Evolutionary conservation across 2,329 filamentous ascomycete species (phyloP), one percentile per base, ranked within the genome.

Genomic region (Bipolaris cookei): DNA sequence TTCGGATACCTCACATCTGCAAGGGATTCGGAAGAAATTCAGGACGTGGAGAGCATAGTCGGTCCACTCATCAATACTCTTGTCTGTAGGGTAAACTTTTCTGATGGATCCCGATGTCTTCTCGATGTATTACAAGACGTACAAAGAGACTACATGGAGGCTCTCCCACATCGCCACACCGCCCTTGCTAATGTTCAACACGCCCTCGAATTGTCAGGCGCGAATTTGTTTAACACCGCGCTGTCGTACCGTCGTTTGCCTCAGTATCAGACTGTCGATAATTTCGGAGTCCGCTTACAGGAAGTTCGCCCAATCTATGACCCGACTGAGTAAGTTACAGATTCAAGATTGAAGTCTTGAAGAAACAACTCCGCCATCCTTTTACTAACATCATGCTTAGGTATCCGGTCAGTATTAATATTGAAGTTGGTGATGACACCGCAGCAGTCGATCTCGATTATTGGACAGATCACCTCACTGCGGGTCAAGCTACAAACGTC

Each of bases 41-140:
- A 74, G 30, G 71, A 72, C 0, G 69, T 79, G 1, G 72, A 79
- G n/a, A 73, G 76, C 5, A 74, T 80, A 11, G 72, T 82, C n/a
- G 80, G 80, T 0, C 80, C 80, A 0, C 69, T 81, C 5, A 81
- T 82, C 49, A 82, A 81, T 42, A 77, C 80, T 4, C 69, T 81
- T 23, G 73, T 79, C 1, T 82, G 79, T 39, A 75, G 79, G 1
- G 78, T 81, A 45, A 72, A 73, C 28, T 59, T 81, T 11, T 61
- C 71, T 0, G 61, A 70, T 10, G 53, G 72, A 1, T 66, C 69
- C 0, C 53, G 63, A 11, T 69, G 65, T 20, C 72, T 82, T 1
- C 65, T 71, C 6, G 73, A 78, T 18, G 61, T 80, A 4, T 54
- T 83, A 11, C 66, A 76, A 25, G 64, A 74, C 25, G 74, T 82